A percentile compares a stretch with the other conserved stretches of the same genome.
These are phyloP conservation scores for Amesomyces nigricolor DNA, from an alignment of 2,329 filamentous ascomycete species.

Conservation along the genomic window DNA sequence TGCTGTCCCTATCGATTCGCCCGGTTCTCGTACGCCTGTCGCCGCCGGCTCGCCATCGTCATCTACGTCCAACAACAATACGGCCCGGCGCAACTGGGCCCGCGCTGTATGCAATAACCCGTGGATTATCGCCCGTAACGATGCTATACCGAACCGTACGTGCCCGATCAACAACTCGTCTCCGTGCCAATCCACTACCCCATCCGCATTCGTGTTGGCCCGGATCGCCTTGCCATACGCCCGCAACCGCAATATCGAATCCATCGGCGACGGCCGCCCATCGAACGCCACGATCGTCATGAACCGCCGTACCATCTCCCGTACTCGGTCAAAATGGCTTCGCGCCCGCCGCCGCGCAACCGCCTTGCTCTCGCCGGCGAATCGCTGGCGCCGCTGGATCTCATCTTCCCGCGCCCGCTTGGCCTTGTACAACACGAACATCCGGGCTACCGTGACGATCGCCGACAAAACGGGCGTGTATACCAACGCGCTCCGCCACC, in stretches of 20 bases:
- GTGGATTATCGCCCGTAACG: slow-evolving; percentile 7
- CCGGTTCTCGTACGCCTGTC: too few relatives aligned
- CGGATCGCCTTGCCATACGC: slow-evolving; percentile 8
- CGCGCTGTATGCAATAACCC: slow-evolving; percentile 7
- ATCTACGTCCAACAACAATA: slow-evolving; percentile 1
- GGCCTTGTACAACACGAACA: slow-evolving; percentile 6
- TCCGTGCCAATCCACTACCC: slow-evolving; percentile 7
- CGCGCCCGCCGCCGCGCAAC: neutral
- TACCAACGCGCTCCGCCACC: slow-evolving; percentile 3
- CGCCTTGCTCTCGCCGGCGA: neutral
- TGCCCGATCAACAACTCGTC: slow-evolving; percentile 8
- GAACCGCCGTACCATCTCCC: slow-evolving; percentile 7
- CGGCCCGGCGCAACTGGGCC: slow-evolving; percentile 7
- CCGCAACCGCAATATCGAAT: slow-evolving; percentile 10
- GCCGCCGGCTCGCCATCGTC: slow-evolving; percentile 1
- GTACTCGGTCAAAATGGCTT: slow-evolving; percentile 7
- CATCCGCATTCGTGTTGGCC: slow-evolving; percentile 7
- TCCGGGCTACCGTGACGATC: slow-evolving; percentile 3
- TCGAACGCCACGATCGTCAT: slow-evolving; percentile 9
- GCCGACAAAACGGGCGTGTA: slow-evolving; percentile 7
- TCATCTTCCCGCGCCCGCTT: neutral
- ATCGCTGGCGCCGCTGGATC: neutral
- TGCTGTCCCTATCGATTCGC: too few relatives aligned
- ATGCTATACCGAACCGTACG: slow-evolving; percentile 7
- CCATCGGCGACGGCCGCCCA: slow-evolving; percentile 5